These are phyloP conservation scores for Trichoderma oligosporum DNA, from an alignment of 2,329 filamentous ascomycete genomes.

Conservation along the genomic window DNA sequence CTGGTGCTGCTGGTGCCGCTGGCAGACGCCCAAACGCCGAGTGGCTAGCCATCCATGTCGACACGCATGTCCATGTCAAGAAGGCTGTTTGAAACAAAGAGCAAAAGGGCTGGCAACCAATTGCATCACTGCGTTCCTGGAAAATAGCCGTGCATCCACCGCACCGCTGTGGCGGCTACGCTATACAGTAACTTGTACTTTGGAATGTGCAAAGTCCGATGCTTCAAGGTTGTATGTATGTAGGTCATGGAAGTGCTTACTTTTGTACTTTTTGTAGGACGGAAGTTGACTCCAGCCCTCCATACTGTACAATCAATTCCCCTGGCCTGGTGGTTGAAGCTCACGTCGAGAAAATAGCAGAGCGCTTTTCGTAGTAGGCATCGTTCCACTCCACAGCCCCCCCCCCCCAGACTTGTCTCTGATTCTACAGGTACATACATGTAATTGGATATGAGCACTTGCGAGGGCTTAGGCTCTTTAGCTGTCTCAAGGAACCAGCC, in stretches of 20 bases:
- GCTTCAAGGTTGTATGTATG: too few relatives aligned
- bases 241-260: too few relatives aligned
- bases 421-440: too few relatives aligned
- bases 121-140: slow-evolving; percentile 8
- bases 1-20: not conserved
- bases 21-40: too few relatives aligned
- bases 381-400: not conserved
- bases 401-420: slow-evolving; percentile 15
- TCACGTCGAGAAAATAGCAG: slow-evolving; percentile 7
- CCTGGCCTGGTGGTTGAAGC: too few relatives aligned
- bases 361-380: not conserved
- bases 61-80: not conserved
- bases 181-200: too few relatives aligned
- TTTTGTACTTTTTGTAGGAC: too few relatives aligned
- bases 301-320: too few relatives aligned
- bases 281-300: too few relatives aligned
- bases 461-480: slow-evolving; percentile 10
- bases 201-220: too few relatives aligned
- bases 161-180: slow-evolving; percentile 8
- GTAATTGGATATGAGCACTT: not conserved
- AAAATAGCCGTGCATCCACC: slow-evolving; percentile 2
- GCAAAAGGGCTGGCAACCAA: not conserved
- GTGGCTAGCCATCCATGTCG: slow-evolving; percentile 3
- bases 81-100: slow-evolving; percentile 5
- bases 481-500: not conserved